A percentile compares a stretch with the other conserved stretches of the same genome.
These are phyloP conservation scores for Phaffia rhodozyma DNA, from an alignment of 1,284 basidiomycete species.

Conservation along the genomic window DNA sequence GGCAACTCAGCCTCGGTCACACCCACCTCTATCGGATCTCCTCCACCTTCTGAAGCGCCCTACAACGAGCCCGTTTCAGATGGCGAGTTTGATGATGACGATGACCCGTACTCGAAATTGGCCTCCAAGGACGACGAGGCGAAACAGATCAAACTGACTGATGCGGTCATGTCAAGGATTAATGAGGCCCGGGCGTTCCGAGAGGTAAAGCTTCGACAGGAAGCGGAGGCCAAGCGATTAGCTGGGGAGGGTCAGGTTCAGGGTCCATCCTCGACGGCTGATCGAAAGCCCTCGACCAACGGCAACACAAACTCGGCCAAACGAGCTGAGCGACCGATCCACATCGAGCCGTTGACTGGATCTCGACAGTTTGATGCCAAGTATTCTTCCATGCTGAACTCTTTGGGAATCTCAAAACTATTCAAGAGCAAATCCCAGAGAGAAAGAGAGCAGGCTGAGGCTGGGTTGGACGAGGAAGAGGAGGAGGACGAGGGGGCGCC, in stretches of 20 bases:
- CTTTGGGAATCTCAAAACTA: constrained; percentile 33
- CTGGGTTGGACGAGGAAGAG: constrained; percentile 28
- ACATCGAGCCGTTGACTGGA: constrained; percentile 73
- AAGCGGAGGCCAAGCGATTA: constrained; percentile 19
- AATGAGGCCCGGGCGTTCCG: constrained; percentile 70
- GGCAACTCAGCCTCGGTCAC: constrained; percentile 24
- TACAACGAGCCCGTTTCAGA: constrained; percentile 83
- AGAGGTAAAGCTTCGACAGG: constrained; percentile 58
- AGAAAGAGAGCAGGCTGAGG: constrained; percentile 28
- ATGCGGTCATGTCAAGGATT: constrained; percentile 59
- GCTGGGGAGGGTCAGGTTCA: background rate
- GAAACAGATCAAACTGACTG: constrained; percentile 59
- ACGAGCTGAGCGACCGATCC: constrained; percentile 41
- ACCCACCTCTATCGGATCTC: constrained; percentile 22
- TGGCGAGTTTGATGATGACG: constrained; percentile 65
- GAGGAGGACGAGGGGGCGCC: constrained; percentile 29
- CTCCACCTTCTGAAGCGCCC: constrained; percentile 24
- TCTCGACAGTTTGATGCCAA: constrained; percentile 62
- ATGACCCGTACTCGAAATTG: constrained; percentile 52
- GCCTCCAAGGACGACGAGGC: constrained; percentile 58
- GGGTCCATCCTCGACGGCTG: background rate
- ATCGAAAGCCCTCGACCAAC: too few relatives aligned
- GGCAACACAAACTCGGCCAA: constrained; percentile 3
- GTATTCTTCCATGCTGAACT: constrained; percentile 36
- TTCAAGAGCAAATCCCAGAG: constrained; percentile 48